Evolutionary conservation across 306 rosid species (phyloP).

Genomic region (Dicorynia guianensis): DNA sequence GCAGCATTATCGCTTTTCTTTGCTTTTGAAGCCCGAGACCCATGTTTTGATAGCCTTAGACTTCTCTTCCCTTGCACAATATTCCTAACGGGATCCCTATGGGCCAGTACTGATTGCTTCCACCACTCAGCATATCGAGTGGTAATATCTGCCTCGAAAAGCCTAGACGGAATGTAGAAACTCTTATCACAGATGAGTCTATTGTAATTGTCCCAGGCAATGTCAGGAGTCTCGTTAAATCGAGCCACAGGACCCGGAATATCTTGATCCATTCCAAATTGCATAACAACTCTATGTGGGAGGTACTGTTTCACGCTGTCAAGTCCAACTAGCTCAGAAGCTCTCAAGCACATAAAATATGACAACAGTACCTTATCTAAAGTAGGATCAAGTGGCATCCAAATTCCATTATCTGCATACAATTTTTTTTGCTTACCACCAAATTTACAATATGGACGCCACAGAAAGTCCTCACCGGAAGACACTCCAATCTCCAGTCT

Average conservation of each 20-base stretch:
- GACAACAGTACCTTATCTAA: constrained; percentile 30
- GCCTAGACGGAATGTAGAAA: constrained; percentile 48
- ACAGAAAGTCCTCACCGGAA: constrained; percentile 40
- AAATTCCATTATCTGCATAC: constrained; percentile 44
- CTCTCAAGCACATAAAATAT: constrained; percentile 51
- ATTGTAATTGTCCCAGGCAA: constrained; percentile 49
- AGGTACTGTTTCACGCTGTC: constrained; percentile 43
- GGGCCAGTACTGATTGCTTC: constrained; percentile 12
- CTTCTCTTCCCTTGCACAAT: constrained; percentile 23
- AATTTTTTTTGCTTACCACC: constrained; percentile 21
- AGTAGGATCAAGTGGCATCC: constrained; percentile 18
- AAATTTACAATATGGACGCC: constrained; percentile 57
- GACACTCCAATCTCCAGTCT: too few species aligned
- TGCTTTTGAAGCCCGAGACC: background rate
- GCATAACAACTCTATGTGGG: constrained; percentile 66
- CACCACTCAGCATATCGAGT: constrained; percentile 40
- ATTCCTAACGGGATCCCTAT: constrained; percentile 7
- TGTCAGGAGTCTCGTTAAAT: background rate
- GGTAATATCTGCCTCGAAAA: constrained; percentile 50
- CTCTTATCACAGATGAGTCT: constrained; percentile 19
- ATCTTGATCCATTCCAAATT: constrained; percentile 74
- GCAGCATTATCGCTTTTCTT: constrained; percentile 2
- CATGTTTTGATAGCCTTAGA: background rate
- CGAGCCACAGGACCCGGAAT: constrained; percentile 39
- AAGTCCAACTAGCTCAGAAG: constrained; percentile 55